Evolutionary conservation across 2,329 filamentous ascomycete genomes (phyloP).

Genomic region (Aureobasidium sp.): DNA sequence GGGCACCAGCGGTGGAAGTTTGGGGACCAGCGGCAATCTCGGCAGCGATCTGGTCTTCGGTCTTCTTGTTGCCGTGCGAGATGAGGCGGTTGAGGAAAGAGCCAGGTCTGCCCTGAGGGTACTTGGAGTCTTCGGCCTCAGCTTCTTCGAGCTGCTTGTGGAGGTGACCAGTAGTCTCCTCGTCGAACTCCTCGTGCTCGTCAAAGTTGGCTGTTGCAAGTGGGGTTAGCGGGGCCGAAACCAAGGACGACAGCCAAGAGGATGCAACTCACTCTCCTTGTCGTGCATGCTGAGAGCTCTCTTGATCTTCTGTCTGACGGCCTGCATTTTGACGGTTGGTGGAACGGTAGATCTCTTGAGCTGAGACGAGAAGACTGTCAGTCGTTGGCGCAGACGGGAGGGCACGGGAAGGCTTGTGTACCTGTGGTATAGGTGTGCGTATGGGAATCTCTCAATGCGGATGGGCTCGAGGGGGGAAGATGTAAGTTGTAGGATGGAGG

Average conservation of each 20-base stretch:
- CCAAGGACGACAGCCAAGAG: not conserved
- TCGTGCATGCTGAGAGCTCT: slow-evolving; percentile 29
- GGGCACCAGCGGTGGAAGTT: not conserved
- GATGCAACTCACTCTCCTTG: slow-evolving; percentile 25
- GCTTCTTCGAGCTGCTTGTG: slow-evolving; percentile 28
- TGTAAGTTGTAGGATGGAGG: not conserved
- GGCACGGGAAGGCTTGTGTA: not conserved
- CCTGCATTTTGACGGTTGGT: slow-evolving; percentile 24
- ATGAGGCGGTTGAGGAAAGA: slow-evolving; percentile 30
- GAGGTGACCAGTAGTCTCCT: slow-evolving; percentile 30
- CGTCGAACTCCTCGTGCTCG: slow-evolving; percentile 28
- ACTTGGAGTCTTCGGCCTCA: slow-evolving; percentile 22
- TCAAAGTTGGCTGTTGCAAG: slow-evolving; percentile 16
- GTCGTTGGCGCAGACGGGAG: not conserved
- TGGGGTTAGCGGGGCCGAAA: slow-evolving; percentile 1
- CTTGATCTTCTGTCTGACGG: slow-evolving; percentile 29
- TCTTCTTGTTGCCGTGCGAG: slow-evolving; percentile 32
- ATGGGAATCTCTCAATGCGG: not conserved
- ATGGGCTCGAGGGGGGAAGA: not conserved
- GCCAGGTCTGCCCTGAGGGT: slow-evolving; percentile 25
- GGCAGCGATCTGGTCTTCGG: slow-evolving; percentile 26
- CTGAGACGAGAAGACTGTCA: not conserved
- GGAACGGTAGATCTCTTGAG: not conserved
- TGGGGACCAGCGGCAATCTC: slow-evolving; percentile 5
- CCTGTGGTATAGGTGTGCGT: not conserved